Evolutionary conservation across 2,329 filamentous ascomycete species (phyloP).

Genomic region (Drechslera avenae): DNA sequence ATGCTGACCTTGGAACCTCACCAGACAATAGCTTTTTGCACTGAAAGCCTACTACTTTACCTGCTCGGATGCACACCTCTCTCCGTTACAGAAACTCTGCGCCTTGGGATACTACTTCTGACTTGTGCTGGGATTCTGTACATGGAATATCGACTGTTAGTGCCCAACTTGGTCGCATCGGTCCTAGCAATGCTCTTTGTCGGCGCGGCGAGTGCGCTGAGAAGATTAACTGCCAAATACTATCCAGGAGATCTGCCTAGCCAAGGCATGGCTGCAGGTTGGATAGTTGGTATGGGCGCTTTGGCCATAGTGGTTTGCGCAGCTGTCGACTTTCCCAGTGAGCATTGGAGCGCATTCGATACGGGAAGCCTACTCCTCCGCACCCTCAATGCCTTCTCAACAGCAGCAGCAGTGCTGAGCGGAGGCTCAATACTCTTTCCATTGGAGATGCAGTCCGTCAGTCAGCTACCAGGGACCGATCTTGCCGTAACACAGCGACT

Average conservation of each 20-base stretch:
- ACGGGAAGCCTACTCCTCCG: slow-evolving; percentile 13
- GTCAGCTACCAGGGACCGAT: neutral
- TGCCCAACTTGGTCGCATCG: slow-evolving; percentile 25
- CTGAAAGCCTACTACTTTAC: slow-evolving; percentile 19
- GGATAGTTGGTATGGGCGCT: slow-evolving; percentile 7
- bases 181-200: slow-evolving; percentile 30
- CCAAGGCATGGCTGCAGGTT: neutral
- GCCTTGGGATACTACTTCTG: slow-evolving; percentile 17
- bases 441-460: neutral
- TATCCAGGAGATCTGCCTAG: slow-evolving; percentile 7
- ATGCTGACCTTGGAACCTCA: slow-evolving; percentile 4
- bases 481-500: neutral
- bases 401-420: slow-evolving; percentile 19
- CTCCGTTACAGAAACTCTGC: slow-evolving; percentile 18
- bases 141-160: slow-evolving; percentile 36
- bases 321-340: slow-evolving; percentile 1
- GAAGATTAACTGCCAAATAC: slow-evolving; percentile 11
- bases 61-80: slow-evolving; percentile 8
- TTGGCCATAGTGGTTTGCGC: slow-evolving; percentile 14
- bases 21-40: slow-evolving; percentile 25
- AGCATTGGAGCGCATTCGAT: slow-evolving; percentile 14
- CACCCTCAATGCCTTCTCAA: slow-evolving; percentile 18
- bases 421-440: slow-evolving; percentile 28
- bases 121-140: slow-evolving; percentile 26
- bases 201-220: slow-evolving; percentile 24